Conservation (phyloP, 352 stramenopile genomes). For the Globisporangium paroecandrum region DNA sequence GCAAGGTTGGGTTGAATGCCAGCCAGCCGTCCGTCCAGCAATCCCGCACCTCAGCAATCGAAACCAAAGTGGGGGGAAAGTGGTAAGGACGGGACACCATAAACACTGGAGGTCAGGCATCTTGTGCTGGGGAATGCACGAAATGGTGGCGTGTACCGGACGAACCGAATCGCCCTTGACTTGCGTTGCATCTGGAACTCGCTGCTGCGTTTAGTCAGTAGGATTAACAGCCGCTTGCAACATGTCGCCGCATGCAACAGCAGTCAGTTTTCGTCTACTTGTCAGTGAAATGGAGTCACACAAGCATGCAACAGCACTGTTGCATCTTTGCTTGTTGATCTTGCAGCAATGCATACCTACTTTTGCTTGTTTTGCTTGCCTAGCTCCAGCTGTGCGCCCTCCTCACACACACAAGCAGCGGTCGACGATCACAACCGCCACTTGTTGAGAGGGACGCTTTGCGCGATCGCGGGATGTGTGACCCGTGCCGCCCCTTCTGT, state of each 20-base stretch:
- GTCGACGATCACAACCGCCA: background rate
- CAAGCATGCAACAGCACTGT: background rate
- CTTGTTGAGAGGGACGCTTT: background rate
- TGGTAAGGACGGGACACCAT: background rate
- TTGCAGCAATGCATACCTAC: background rate
- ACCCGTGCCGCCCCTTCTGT: background rate
- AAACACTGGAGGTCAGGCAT: background rate
- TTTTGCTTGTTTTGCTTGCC: background rate
- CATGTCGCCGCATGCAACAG: background rate
- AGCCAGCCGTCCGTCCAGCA: too few species aligned
- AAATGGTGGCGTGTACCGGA: slow-evolving; percentile 2
- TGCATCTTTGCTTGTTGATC: background rate
- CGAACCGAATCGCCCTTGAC: background rate
- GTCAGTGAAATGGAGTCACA: background rate
- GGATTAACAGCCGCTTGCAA: background rate
- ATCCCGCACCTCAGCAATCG: background rate
- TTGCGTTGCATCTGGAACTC: background rate
- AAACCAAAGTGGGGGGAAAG: background rate
- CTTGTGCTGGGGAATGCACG: background rate
- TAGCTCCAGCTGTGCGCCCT: background rate
- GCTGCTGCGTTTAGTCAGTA: background rate
- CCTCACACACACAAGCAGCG: background rate
- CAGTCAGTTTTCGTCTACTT: background rate
- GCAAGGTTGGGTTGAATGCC: too few species aligned
- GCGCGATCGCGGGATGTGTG: background rate